phyloP scores from a whole-genome alignment of 2,329 filamentous ascomycete species.

The Clonostachys rosea region DNA sequence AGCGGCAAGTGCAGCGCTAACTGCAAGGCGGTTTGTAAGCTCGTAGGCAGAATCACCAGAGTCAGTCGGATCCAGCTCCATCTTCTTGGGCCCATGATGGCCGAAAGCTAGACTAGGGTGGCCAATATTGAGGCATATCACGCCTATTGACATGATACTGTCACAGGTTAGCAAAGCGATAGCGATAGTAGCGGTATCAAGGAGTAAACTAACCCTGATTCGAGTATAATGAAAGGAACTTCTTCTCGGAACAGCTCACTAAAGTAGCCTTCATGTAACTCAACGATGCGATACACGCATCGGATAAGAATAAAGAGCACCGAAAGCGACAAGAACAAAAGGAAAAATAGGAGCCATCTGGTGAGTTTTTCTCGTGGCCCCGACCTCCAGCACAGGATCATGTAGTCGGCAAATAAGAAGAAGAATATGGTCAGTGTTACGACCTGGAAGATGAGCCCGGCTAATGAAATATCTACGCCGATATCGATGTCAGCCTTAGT shows the following conservation, averaged over 20 bases:
- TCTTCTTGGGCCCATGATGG: no score
- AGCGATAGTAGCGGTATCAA: no score
- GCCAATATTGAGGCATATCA: neutral
- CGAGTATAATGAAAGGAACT: constrained; percentile 45
- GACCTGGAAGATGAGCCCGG: constrained; percentile 43
- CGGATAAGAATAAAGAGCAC: constrained; percentile 52
- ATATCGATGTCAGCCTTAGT: constrained; percentile 22
- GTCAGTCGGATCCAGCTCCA: no score
- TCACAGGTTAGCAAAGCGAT: no score
- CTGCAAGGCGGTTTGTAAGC: no score
- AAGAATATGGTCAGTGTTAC: constrained; percentile 38
- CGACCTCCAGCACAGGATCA: constrained; percentile 9
- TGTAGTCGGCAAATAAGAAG: constrained; percentile 30
- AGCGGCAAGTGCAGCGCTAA: no score
- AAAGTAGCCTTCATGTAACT: constrained; percentile 51
- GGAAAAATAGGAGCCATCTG: constrained; percentile 39
- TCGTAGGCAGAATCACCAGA: no score
- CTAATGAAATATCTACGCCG: constrained; percentile 44
- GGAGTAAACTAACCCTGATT: constrained; percentile 24
- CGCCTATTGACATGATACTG: neutral
- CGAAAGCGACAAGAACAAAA: constrained; percentile 40
- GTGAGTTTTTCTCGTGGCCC: constrained; percentile 12
- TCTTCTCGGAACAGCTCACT: constrained; percentile 49
- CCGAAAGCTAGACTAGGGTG: neutral
- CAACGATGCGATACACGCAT: constrained; percentile 53